These are phyloP conservation scores for Fusarium avenaceum DNA, from an alignment of 2,329 filamentous ascomycete species.

Conservation along the genomic window DNA sequence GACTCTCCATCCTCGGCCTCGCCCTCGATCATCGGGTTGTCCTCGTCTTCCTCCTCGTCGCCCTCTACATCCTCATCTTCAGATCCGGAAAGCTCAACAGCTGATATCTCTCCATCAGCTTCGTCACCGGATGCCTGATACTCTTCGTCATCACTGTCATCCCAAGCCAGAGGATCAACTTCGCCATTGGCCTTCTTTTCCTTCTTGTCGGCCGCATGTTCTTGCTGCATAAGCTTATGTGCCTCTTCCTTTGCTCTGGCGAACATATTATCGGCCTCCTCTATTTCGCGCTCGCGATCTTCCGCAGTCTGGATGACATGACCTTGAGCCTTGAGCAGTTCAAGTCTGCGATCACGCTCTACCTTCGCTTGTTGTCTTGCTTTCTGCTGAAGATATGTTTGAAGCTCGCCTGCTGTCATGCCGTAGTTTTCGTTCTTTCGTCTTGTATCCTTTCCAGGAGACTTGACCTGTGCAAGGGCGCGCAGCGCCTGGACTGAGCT, in stretches of 20 bases:
- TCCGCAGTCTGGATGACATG: slow-evolving; percentile 86
- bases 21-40: slow-evolving; percentile 54
- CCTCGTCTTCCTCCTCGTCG: slow-evolving; percentile 53
- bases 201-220: slow-evolving; percentile 80
- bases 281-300: slow-evolving; percentile 84
- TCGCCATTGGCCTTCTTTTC: slow-evolving; percentile 64
- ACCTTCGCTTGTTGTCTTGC: slow-evolving; percentile 84
- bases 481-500: slow-evolving; percentile 77
- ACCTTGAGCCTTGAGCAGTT: slow-evolving; percentile 82
- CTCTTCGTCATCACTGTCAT: slow-evolving; percentile 69
- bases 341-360: slow-evolving; percentile 82
- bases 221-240: slow-evolving; percentile 78
- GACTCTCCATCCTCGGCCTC: slow-evolving; percentile 60
- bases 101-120: slow-evolving; percentile 56
- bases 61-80: slow-evolving; percentile 56
- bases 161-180: slow-evolving; percentile 66
- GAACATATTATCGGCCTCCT: slow-evolving; percentile 88
- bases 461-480: slow-evolving; percentile 78
- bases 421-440: slow-evolving; percentile 61
- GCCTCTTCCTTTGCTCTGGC: slow-evolving; percentile 87
- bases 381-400: slow-evolving; percentile 75
- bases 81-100: slow-evolving; percentile 61
- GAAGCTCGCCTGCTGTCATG: slow-evolving; percentile 79
- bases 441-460: slow-evolving; percentile 67
- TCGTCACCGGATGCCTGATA: slow-evolving; percentile 58